A percentile compares a stretch with the other conserved stretches of the same genome.
Evolutionary conservation across 2,329 filamentous ascomycete species (phyloP).

Genomic region (Verticillium klebahnii): DNA sequence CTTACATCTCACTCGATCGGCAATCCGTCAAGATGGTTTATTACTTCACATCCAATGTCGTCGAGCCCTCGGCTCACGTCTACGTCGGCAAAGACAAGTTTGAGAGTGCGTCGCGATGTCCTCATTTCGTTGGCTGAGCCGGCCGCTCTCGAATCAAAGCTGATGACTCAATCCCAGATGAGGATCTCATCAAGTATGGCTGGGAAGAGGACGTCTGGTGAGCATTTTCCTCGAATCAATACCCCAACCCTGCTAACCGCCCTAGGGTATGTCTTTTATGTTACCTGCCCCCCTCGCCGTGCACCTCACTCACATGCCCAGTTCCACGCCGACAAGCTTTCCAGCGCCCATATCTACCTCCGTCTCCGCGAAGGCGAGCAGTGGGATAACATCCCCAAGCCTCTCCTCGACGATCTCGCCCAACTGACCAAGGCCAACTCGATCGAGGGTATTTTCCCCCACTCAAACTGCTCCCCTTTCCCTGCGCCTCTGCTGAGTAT

Average conservation of each 20-base stretch:
- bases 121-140: conserved; percentile 3
- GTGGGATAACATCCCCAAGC: conserved; percentile 77
- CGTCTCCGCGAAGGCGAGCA: conserved; percentile 71
- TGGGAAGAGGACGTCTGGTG: conserved; percentile 96
- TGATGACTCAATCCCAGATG: conserved; percentile 54
- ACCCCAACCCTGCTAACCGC: not conserved
- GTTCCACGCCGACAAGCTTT: conserved; percentile 98
- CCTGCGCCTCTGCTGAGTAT: not conserved
- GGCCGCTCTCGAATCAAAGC: not conserved
- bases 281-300: not conserved
- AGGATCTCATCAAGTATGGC: conserved; percentile 91
- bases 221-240: conserved; percentile 16
- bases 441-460: conserved; percentile 67
- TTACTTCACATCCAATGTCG: conserved; percentile 86
- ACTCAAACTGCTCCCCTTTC: not conserved
- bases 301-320: conserved; percentile 25
- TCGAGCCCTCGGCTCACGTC: conserved; percentile 77
- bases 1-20: not conserved
- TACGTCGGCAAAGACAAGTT: conserved; percentile 99
- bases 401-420: conserved; percentile 80
- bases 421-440: conserved; percentile 98
- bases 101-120: conserved; percentile 66
- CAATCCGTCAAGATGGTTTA: conserved; percentile 67
- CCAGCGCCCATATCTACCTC: conserved; percentile 93
- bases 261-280: conserved; percentile 23